These are phyloP conservation scores for Aspergillus pseudoglaucus DNA, from an alignment of 2,329 filamentous ascomycete species.

Conservation along the genomic window DNA sequence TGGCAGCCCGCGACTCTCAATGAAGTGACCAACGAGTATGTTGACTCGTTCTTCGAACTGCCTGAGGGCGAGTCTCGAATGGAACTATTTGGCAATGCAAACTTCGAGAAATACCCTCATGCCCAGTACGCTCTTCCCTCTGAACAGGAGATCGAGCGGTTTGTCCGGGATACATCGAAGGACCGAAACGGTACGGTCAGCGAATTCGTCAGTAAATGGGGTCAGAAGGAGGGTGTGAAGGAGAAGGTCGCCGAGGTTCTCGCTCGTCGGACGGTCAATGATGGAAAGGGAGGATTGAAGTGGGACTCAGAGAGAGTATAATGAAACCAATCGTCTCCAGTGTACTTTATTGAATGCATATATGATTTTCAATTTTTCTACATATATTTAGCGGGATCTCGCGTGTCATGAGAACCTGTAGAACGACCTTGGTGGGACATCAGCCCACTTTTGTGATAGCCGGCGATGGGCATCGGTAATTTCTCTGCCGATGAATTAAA, in stretches of 20 bases:
- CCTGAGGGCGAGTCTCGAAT: slow-evolving; percentile 45
- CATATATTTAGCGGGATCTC: too few relatives aligned
- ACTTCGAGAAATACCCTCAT: slow-evolving; percentile 71
- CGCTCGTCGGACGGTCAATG: slow-evolving; percentile 52
- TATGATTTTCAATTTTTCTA: not conserved
- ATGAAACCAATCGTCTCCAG: not conserved
- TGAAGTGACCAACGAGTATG: slow-evolving; percentile 53
- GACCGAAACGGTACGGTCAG: slow-evolving; percentile 54
- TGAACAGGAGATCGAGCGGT: slow-evolving; percentile 51
- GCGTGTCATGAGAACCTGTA: too few relatives aligned
- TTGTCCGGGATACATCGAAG: slow-evolving; percentile 39
- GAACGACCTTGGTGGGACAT: too few relatives aligned
- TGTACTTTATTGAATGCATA: not conserved
- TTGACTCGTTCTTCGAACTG: slow-evolving; percentile 64
- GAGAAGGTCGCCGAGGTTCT: slow-evolving; percentile 65
- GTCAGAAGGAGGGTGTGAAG: slow-evolving; percentile 62
- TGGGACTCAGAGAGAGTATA: slow-evolving; percentile 14
- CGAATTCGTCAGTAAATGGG: slow-evolving; percentile 54
- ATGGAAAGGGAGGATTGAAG: slow-evolving; percentile 32
- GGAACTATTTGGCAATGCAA: slow-evolving; percentile 52
- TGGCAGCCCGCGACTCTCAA: slow-evolving; percentile 72
- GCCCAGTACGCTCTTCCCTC: slow-evolving; percentile 62
- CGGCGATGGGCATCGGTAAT: too few relatives aligned
- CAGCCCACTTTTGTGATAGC: too few relatives aligned
- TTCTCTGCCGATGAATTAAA: too few relatives aligned